phyloP scores from a whole-genome alignment of 345 rosid species.

The Aquilaria sinensis region DNA sequence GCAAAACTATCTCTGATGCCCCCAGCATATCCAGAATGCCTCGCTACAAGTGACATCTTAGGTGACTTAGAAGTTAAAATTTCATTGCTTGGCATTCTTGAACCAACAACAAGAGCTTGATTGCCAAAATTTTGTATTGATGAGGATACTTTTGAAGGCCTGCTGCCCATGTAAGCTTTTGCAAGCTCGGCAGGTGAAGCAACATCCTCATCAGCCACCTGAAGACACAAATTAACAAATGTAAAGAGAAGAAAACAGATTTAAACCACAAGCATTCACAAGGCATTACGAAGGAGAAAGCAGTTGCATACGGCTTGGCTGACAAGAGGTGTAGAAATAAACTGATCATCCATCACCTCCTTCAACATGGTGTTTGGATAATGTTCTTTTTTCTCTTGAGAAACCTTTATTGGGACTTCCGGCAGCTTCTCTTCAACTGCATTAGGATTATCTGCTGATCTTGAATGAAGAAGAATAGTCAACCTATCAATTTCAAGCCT shows the following conservation, averaged over 20 bases:
- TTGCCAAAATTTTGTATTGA: constrained; percentile 38
- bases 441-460: constrained; percentile 36
- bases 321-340: constrained; percentile 37
- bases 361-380: constrained; percentile 21
- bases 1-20: constrained; percentile 57
- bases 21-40: constrained; percentile 38
- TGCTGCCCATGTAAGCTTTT: constrained; percentile 87
- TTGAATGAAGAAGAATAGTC: constrained; percentile 64
- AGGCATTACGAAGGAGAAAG: not conserved
- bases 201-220: constrained; percentile 68
- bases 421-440: constrained; percentile 36
- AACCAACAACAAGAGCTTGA: constrained; percentile 44
- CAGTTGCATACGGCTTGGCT: constrained; percentile 37
- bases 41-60: constrained; percentile 40
- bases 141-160: constrained; percentile 67
- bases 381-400: constrained; percentile 28
- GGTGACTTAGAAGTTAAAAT: constrained; percentile 40
- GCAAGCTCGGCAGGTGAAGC: constrained; percentile 96
- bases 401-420: constrained; percentile 25
- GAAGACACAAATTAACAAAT: constrained; percentile 19
- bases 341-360: constrained; percentile 30
- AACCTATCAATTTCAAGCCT: constrained; percentile 86
- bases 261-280: too few relatives aligned
- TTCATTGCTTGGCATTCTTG: constrained; percentile 24
- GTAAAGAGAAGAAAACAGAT: not conserved